These are phyloP conservation scores for Sextonia rubra DNA, from an alignment of 164 flowering plant species.

Conservation along the genomic window DNA sequence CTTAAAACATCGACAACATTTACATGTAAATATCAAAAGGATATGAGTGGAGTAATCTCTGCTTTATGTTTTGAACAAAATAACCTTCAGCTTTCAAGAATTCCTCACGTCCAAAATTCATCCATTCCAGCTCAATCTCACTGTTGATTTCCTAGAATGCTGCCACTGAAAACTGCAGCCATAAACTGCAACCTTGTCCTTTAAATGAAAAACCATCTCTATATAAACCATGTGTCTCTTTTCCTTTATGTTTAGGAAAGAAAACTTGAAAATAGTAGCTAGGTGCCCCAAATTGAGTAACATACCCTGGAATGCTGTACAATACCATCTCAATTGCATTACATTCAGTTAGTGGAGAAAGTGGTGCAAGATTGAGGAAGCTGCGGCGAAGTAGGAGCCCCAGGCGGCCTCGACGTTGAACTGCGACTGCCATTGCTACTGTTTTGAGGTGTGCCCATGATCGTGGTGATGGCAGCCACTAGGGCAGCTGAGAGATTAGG, in stretches of 20 bases:
- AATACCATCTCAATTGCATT: neutral
- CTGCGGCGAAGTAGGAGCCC: conserved; percentile 34
- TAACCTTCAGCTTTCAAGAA: too few species aligned
- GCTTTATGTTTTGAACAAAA: too few species aligned
- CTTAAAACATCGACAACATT: too few species aligned
- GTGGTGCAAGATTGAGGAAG: conserved; percentile 54
- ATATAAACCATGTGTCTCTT: neutral
- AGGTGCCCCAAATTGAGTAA: neutral
- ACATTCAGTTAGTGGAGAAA: conserved; percentile 29
- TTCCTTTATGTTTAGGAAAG: neutral
- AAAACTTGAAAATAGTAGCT: neutral
- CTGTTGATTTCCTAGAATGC: too few species aligned
- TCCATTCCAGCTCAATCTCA: too few species aligned
- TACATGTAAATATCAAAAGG: too few species aligned
- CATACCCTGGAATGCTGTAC: neutral
- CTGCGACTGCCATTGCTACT: neutral
- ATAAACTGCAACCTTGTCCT: too few species aligned
- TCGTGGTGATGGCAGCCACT: conserved; percentile 38
- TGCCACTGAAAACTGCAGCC: too few species aligned
- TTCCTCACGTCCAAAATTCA: too few species aligned
- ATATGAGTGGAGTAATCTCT: too few species aligned
- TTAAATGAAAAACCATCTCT: too few species aligned
- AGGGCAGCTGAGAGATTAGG: conserved; percentile 54
- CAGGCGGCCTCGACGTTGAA: neutral
- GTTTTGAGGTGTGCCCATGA: conserved; percentile 27